Base-by-base conservation (phyloP, 2,329 filamentous ascomycete species). In the Sporothrix brasiliensis region DNA sequence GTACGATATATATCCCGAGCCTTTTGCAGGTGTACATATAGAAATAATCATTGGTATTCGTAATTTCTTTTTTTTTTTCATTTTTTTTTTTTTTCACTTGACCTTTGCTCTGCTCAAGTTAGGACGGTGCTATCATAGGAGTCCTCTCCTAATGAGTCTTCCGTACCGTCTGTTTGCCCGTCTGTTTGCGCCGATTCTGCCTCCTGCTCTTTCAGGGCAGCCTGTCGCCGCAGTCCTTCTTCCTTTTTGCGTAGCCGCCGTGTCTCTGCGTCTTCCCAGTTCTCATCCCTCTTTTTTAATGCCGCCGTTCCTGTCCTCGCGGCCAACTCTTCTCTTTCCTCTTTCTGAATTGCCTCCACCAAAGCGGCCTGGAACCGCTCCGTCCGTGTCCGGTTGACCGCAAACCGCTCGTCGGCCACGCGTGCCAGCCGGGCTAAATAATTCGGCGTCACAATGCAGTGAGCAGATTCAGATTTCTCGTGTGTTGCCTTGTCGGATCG, bases 391-490 rank as follows among this genome's bases (percentile, higher is more conserved):
- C 80, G 79, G 75, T 94, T 95, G 77, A 90, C 88, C 10, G 77
- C 80, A 76, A 95, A 94, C 66, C 91, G 84, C 78, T 92, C 87
- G 76, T 95, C 94, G 9, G 90, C 88, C 70, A 97, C 86, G 3
- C 81, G 79, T 14, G 94, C 80, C 16, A 97, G 82, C 71, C 86
- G 87, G 54, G 81, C 80, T 5, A 97, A 83, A 76, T 95, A 93
- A 10, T 82, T 81, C 47, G 89, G 84, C 1, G 88, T 83, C 1
- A 97, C 91, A 27, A 90, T 80, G 60, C 79, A 78, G 56, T 77
- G 77, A 14, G 79, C 76, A 4, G 73, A 16, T 27, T 72, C 66
- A 9, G 58, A 63, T 30, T 11, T 9, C 4, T 54, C 71, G 19
- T 34, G 21, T 1, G 21, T 14, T 11, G 41, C 19, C 9, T 44